Base-by-base conservation (phyloP, 176 grass and related monocot genomes). In the Lolium perenne region DNA sequence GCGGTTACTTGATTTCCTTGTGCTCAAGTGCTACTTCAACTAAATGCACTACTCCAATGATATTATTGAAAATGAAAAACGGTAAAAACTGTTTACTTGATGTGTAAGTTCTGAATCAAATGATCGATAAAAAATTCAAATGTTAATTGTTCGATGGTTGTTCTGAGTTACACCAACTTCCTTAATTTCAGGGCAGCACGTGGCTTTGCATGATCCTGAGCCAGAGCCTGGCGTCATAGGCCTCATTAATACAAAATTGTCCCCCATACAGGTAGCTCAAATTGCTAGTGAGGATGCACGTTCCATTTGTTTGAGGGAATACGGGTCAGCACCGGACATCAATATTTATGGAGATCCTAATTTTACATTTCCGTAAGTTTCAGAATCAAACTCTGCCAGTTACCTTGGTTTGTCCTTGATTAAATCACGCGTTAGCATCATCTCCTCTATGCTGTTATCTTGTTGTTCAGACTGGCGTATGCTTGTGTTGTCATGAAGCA, bases 341-440 rank as follows among this genome's bases (percentile, higher is more conserved):
- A 85, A 87, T 83, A 98, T 98, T 46, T 98, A 95, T 81, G 95
- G 95, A 20, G 93, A 98, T 79, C 88, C 89, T 63, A 85, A 58
- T 85, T 95, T 98, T 83, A 91, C 93, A 71, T 95, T 98, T 82
- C 95, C 95, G 95, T 98, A 84, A 92, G 95, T 85, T 10, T 87
- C 80, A 47, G 20, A 73, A 69, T 12, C 71, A 38, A 45, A 81
- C 49, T 25, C 55, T 15, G 16, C 76, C 2, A 62, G 4, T 80
- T 77, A 26, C 4, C 10, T 74, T 76, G 23, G 21, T 17, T 9
- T 8, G 25, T 26, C 48, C 47, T 57, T 46, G 35, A 35, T 73
- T 79, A 22, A 68, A 67, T 29, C 74, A 47, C 14, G 32, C 9
- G n/a, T 40, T 69, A n/a, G 10, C 25, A 68, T 57, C 38, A 41